phyloP scores from a whole-genome alignment of 345 rosid species.

The Bruguiera parviflora region DNA sequence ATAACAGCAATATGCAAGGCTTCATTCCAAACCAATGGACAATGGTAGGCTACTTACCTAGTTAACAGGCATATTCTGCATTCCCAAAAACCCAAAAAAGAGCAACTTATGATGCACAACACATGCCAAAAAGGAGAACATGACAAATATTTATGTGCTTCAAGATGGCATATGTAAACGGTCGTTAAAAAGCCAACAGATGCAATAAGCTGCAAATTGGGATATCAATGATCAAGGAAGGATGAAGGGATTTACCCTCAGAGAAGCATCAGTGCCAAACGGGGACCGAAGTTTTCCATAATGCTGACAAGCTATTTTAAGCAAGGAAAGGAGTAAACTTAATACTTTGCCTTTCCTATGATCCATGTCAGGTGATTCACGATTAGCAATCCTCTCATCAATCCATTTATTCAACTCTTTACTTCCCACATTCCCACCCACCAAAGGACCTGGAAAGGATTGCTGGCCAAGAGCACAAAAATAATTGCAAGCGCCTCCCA shows the following conservation, averaged over 20 bases:
- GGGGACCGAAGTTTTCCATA: conserved; percentile 97
- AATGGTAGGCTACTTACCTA: too few relatives aligned
- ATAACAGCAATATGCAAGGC: neutral
- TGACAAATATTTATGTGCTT: neutral
- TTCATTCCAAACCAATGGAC: neutral
- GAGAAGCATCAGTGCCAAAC: conserved; percentile 59
- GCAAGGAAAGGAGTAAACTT: conserved; percentile 80
- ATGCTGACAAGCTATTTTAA: conserved; percentile 83
- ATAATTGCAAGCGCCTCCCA: conserved; percentile 51
- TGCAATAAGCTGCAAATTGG: neutral
- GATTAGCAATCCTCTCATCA: conserved; percentile 68
- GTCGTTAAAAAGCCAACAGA: neutral
- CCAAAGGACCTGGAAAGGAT: conserved; percentile 88
- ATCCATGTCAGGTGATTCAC: conserved; percentile 58
- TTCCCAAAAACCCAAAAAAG: neutral
- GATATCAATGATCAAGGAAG: neutral
- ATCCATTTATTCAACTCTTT: conserved; percentile 95
- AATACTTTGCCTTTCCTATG: conserved; percentile 53
- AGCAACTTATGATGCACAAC: neutral
- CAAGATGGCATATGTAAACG: neutral
- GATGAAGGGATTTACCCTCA: conserved; percentile 45
- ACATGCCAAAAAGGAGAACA: neutral
- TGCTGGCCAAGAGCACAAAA: conserved; percentile 67
- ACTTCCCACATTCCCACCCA: conserved; percentile 85
- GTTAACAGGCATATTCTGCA: too few relatives aligned